Conservation (phyloP, 75 land plant species). For the Cryptomeria japonica region DNA sequence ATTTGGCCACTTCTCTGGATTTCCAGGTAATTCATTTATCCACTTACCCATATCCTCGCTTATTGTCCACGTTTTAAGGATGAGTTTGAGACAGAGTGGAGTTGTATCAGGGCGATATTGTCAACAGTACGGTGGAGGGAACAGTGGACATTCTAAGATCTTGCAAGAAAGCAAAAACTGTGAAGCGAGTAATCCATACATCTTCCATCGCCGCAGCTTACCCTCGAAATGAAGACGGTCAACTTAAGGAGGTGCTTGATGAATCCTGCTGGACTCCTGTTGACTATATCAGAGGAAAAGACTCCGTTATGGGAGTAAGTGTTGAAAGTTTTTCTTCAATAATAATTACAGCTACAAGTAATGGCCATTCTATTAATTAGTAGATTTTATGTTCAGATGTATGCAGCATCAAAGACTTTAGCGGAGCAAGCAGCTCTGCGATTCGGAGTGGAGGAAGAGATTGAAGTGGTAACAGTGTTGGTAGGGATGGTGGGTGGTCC, state of each 20-base stretch:
- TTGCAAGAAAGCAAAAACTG: background rate
- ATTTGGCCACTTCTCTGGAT: slow-evolving; percentile 50
- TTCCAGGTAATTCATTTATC: background rate
- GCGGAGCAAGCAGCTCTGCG: background rate
- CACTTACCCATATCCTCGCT: no score
- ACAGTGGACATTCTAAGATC: background rate
- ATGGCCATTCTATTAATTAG: background rate
- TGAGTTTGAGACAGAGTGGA: background rate
- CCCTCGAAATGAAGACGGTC: background rate
- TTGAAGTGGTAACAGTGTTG: background rate
- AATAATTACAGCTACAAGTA: background rate
- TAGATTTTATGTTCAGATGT: background rate
- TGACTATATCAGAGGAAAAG: background rate
- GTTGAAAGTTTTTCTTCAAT: background rate
- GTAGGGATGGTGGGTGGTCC: slow-evolving; percentile 20
- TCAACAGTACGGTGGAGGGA: background rate
- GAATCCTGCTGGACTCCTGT: slow-evolving; percentile 10
- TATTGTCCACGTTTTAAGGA: background rate
- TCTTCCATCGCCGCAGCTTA: background rate
- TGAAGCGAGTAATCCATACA: background rate
- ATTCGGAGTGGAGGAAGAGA: background rate
- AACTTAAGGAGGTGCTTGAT: background rate
- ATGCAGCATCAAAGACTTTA: background rate
- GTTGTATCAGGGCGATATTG: background rate
- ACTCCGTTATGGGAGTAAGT: background rate